phyloP scores from a whole-genome alignment of 805 yeast genomes.

The Saccharomycopsis vini region DNA sequence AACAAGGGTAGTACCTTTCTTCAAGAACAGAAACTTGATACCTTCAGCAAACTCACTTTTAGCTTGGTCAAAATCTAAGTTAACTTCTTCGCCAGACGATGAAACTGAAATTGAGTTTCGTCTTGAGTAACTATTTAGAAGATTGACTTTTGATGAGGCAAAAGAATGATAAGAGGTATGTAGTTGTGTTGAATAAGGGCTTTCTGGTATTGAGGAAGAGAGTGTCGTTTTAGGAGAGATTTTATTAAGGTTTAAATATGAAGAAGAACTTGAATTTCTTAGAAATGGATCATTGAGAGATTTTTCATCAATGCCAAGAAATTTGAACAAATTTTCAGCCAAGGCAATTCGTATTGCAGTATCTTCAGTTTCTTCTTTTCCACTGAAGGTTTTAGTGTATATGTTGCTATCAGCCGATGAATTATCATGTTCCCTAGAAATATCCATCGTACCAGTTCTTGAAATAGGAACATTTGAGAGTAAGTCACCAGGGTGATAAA shows the following conservation, averaged over 20 bases:
- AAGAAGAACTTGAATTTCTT: conserved; percentile 18
- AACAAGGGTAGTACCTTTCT: conserved; percentile 48
- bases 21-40: conserved; percentile 45
- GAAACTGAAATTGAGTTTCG: conserved; percentile 1
- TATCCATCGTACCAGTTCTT: conserved; percentile 23
- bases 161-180: no score
- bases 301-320: conserved; percentile 52
- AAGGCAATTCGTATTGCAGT: conserved; percentile 53
- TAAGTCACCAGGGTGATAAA: conserved; percentile 76
- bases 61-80: conserved; percentile 38
- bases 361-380: conserved; percentile 67
- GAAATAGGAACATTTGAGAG: conserved; percentile 72
- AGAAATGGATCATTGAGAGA: conserved; percentile 22
- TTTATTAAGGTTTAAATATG: conserved; percentile 16
- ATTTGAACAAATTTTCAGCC: conserved; percentile 59
- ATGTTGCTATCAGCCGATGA: background rate
- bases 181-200: no score
- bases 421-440: background rate
- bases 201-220: background rate
- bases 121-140: conserved; percentile 2
- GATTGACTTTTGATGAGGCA: no score
- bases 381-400: conserved; percentile 30
- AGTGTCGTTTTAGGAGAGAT: background rate
- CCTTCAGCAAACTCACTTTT: conserved; percentile 51
- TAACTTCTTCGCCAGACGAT: conserved; percentile 5